Evolutionary conservation across 2,329 filamentous ascomycete genomes (phyloP), one percentile per base, ranked within the genome.

Genomic region (Myriosclerotinia duriaeana): DNA sequence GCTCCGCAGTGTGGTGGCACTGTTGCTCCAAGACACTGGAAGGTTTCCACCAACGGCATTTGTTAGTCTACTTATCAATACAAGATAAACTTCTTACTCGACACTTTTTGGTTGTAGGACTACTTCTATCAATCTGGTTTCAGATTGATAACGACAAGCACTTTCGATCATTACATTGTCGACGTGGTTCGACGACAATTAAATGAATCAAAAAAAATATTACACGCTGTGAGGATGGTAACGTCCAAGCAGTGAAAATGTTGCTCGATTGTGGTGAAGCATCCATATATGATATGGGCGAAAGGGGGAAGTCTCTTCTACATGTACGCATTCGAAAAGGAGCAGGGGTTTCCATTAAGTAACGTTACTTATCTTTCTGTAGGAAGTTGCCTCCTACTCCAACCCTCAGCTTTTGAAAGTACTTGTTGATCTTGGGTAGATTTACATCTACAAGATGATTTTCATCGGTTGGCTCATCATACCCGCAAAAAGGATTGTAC

Each of bases 211-310:
- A 26, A 26, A 34, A 50, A 20, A 58, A 64, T 5, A 68, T 67
- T 22, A 0, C 3, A n/a, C 30, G 65, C 36, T 66, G 62, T 42
- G 0, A 0, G 7, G 0, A 20, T 4, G 67, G 65, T 17, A 58
- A 67, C 11, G 11, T 36, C 22, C 34, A 60, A 46, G 65, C 53
- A 15, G 65, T 70, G 5, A n/a, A 52, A 8, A 53, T 34, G 8
- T 58, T 70, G 2, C 42, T 70, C 1, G n/a, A 46, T 53, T 34
- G 26, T 9, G 65, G 67, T 1, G 40, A 67, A 22, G 65, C 68
- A 53, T 70, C 65, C 7, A 6, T 70, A 15, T 63, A 63, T 52
- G 67, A 70, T 59, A 17, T 64, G 5, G n/a, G 66, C 14, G 55
- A 58, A 11, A 0, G 9, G 0, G 68, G 62, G n/a, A 0, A 8